Evolutionary conservation across 371 early-diverging fungal genomes (phyloP).

Genomic region (Apophysomyces elegans): DNA sequence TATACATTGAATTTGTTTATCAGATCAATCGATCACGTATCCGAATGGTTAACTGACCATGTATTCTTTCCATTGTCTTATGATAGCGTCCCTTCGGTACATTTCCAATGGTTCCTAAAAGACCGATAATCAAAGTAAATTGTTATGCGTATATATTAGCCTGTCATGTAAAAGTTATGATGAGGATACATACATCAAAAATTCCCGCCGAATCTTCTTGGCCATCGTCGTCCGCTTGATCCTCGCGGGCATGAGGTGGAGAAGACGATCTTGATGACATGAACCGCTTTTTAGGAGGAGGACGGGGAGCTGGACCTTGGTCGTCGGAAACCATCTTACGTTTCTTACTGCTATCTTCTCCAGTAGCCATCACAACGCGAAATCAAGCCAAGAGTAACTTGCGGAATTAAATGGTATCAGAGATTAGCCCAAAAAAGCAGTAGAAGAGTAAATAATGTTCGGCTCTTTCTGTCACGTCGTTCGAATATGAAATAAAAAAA

Average conservation of each 20-base stretch:
- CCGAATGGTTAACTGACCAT: conserved; percentile 18
- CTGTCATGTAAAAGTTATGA: not conserved
- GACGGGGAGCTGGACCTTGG: conserved; percentile 22
- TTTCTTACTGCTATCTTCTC: conserved; percentile 20
- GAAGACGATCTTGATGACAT: conserved; percentile 24
- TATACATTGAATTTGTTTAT: no score
- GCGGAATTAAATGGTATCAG: not conserved
- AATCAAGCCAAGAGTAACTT: conserved; percentile 7
- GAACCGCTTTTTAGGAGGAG: conserved; percentile 25
- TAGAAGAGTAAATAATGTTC: no score
- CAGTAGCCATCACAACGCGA: conserved; percentile 21
- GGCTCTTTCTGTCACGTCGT: no score
- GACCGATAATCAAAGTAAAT: not conserved
- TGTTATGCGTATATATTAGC: not conserved
- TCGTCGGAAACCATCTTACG: conserved; percentile 17
- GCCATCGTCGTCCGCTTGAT: conserved; percentile 14
- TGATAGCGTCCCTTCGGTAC: conserved; percentile 27
- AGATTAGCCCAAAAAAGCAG: no score
- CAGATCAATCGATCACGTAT: no score
- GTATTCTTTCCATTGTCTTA: conserved; percentile 34
- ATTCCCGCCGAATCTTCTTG: conserved; percentile 22
- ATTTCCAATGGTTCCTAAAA: conserved; percentile 26
- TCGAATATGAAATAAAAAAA: no score
- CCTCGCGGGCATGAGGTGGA: conserved; percentile 21
- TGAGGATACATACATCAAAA: conserved; percentile 17